phyloP scores from a whole-genome alignment of 768 basidiomycete species.

The Agaricus blazei region DNA sequence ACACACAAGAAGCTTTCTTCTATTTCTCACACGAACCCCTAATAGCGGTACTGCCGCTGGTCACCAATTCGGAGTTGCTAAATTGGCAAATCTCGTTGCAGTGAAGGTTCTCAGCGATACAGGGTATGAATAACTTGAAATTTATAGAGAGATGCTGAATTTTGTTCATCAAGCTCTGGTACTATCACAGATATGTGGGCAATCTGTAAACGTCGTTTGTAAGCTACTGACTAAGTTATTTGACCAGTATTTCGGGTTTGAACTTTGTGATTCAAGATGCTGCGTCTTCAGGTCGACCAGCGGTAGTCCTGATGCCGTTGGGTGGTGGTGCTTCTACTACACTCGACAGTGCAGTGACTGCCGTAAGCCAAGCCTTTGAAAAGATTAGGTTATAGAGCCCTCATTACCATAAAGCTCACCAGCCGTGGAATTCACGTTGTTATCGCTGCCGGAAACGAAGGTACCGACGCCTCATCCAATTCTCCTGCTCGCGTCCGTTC shows the following conservation, averaged over 20 bases:
- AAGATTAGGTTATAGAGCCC: neutral
- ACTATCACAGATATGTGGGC: slow-evolving; percentile 13
- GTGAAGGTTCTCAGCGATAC: slow-evolving; percentile 34
- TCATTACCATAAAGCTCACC: slow-evolving; percentile 15
- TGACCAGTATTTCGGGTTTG: slow-evolving; percentile 21
- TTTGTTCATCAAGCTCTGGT: slow-evolving; percentile 14
- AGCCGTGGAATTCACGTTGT: slow-evolving; percentile 24
- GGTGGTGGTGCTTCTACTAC: slow-evolving; percentile 20
- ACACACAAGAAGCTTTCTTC: neutral
- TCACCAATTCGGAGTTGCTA: slow-evolving; percentile 19
- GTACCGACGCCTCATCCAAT: slow-evolving; percentile 18
- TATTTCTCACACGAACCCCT: neutral
- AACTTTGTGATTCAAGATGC: slow-evolving; percentile 21
- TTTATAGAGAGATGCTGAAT: too few species aligned
- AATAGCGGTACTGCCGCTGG: slow-evolving; percentile 19
- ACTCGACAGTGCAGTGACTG: slow-evolving; percentile 25
- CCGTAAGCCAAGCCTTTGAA: slow-evolving; percentile 8
- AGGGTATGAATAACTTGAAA: neutral
- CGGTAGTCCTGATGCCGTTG: slow-evolving; percentile 27
- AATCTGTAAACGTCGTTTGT: neutral
- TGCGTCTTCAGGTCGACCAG: slow-evolving; percentile 17
- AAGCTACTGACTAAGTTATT: neutral
- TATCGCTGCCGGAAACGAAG: slow-evolving; percentile 26
- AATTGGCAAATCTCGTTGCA: slow-evolving; percentile 28
- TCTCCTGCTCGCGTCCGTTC: slow-evolving; percentile 27